Conservation (phyloP, 2,329 filamentous ascomycete genomes). For the Phaeosphaeriaceae sp. region DNA sequence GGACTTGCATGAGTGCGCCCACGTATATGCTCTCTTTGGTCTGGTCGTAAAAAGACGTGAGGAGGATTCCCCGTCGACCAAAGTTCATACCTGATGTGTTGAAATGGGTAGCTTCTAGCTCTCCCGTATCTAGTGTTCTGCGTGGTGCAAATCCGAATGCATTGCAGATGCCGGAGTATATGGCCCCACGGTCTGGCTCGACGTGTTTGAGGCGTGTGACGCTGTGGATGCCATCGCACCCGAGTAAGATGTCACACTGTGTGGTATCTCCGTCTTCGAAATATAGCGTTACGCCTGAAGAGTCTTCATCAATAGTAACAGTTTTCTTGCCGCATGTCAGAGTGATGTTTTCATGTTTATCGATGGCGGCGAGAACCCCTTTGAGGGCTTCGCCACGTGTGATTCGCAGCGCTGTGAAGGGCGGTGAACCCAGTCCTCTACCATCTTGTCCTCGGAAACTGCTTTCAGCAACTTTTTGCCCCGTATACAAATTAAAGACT, state of each 20-base stretch:
- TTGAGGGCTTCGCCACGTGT: constrained; percentile 53
- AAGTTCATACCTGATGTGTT: constrained; percentile 54
- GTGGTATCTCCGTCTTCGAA: constrained; percentile 55
- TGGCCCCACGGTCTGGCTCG: constrained; percentile 51
- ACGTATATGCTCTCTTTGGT: constrained; percentile 51
- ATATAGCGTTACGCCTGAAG: constrained; percentile 50
- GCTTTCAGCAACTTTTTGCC: constrained; percentile 52
- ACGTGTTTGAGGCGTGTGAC: constrained; percentile 53
- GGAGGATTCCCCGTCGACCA: constrained; percentile 53
- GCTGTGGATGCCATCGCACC: constrained; percentile 62
- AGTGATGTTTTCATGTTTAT: constrained; percentile 49
- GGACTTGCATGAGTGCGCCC: constrained; percentile 53
- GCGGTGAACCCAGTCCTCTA: constrained; percentile 52
- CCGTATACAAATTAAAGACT: constrained; percentile 53
- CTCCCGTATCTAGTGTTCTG: constrained; percentile 26
- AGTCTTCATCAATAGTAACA: constrained; percentile 49
- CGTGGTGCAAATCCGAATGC: constrained; percentile 54
- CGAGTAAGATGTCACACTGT: constrained; percentile 59
- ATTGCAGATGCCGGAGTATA: constrained; percentile 55
- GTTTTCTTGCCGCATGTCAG: constrained; percentile 54
- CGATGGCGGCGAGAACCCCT: constrained; percentile 50
- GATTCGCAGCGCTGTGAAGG: constrained; percentile 54
- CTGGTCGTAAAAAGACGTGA: constrained; percentile 50
- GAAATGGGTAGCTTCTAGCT: constrained; percentile 44
- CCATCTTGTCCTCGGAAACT: constrained; percentile 52